Evolutionary conservation across 176 grass and related monocot species (phyloP), one percentile per base, ranked within the genome.

Genomic region (Rhynchospora pubera): DNA sequence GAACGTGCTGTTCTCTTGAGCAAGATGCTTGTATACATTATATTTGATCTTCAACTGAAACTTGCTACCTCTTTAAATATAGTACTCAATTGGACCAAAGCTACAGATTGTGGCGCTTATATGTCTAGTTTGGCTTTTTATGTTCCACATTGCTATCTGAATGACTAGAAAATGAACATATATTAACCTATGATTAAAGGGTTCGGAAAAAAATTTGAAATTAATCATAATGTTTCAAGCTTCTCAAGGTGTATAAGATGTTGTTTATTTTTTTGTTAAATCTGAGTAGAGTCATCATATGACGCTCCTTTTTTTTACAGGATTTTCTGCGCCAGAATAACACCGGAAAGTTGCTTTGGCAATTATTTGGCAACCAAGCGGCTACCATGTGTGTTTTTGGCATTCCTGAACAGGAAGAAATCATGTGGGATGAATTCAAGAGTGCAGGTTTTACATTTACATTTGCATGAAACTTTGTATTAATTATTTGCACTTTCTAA

Each of bases 251-350:
- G 43, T 73, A 12, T 50, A 50, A 0, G 22, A 12, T 14, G 6
- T 73, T 43, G n/a, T 50, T 18, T 34, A 34, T 34, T 4, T 3
- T 63, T 63, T 16, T 47, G 28, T n/a, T n/a, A n/a, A n/a, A n/a
- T n/a, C n/a, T n/a, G n/a, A n/a, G n/a, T n/a, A n/a, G n/a, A n/a
- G n/a, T n/a, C n/a, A n/a, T n/a, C n/a, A 34, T 66, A 2, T 16
- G 53, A 55, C 50, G 0, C 45, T 15, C 47, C 28, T 15, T 52
- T 32, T 83, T 12, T 63, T 88, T n/a, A 53, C 83, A 94, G 95
- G 95, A 94, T 18, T 97, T 94, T 86, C 83, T 97, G 82, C 95
- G 90, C 47, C 95, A 97, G 82, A 97, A 97, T 87, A 97, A 97
- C 79, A 94, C 95, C 19, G 95, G 95, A 46, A 97, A 97, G 68